Evolutionary conservation across 768 basidiomycete species (phyloP), one percentile per base, ranked within the genome.

Genomic region (Lactarius pseudohatsudake): DNA sequence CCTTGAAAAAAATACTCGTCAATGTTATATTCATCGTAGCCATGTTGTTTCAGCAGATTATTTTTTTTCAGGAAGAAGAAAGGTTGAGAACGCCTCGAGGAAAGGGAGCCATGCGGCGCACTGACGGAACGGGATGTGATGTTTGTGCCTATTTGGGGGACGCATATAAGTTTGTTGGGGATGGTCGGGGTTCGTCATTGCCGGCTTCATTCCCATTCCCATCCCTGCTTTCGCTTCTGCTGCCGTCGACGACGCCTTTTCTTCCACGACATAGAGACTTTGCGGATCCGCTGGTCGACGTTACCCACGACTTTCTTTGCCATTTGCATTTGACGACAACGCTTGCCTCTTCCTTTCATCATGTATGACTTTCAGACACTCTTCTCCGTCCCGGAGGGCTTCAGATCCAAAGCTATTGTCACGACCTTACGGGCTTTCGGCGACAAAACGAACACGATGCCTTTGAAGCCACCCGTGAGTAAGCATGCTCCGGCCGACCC

Each of bases 311-410:
- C 58, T 55, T 36, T 30, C 62, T 60, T 47, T 67, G 50, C 61
- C 47, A 30, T 55, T 62, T 58, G 9, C 50, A 53, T 50, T 55
- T 22, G 47, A 54, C 66, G 40, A 54, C 66, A 32, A 45, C 66
- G 18, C 58, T 36, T 34, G 40, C 50, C 57, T 54, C 47, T 53
- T 26, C 47, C 56, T 20, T n/a, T 10, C 41, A 38, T 38, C 40
- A 67, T 67, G 66, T 67, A 67, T 56, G 66, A 64, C 50, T 64
- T 67, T 20, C 62, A 63, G 15, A 59, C 66, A 4, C 58, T 67
- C 15, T 59, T 67, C 53, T 20, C 66, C 16, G 50, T 54, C 41
- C 66, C 66, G 10, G 62, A 67, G 13, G 58, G 62, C 18, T 59
- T 67, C 62, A 28, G 32, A 43, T 67, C 66, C 32, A 67, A 64